phyloP scores from a whole-genome alignment of 2,329 filamentous ascomycete genomes.

The Fusarium sp. region DNA sequence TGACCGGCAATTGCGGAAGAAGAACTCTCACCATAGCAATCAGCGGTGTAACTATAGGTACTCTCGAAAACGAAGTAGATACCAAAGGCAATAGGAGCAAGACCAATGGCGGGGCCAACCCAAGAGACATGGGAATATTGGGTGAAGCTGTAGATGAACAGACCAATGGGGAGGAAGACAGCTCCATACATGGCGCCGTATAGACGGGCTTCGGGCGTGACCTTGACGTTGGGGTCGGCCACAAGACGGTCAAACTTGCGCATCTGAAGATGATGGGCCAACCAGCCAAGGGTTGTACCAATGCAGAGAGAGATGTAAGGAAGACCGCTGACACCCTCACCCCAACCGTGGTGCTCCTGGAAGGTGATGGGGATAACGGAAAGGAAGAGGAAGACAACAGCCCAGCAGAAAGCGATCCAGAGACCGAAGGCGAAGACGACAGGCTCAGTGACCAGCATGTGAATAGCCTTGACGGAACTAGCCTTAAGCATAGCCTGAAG shows the following conservation, averaged over 20 bases:
- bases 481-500: constrained; percentile 36
- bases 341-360: constrained; percentile 33
- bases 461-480: constrained; percentile 36
- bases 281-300: constrained; percentile 33
- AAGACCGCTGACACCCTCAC: constrained; percentile 28
- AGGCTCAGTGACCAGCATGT: constrained; percentile 38
- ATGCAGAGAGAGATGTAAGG: constrained; percentile 34
- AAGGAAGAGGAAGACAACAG: constrained; percentile 37
- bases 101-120: constrained; percentile 28
- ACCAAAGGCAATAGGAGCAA: constrained; percentile 35
- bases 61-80: constrained; percentile 37
- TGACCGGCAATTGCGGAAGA: constrained; percentile 35
- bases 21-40: constrained; percentile 34
- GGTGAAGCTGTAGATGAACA: constrained; percentile 38
- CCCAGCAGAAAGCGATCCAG: constrained; percentile 40
- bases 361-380: constrained; percentile 37
- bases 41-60: constrained; percentile 36
- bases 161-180: constrained; percentile 32
- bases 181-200: constrained; percentile 37
- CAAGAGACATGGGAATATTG: constrained; percentile 31
- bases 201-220: constrained; percentile 34
- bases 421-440: constrained; percentile 38
- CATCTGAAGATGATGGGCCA: constrained; percentile 35
- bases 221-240: constrained; percentile 26
- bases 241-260: constrained; percentile 35